Evolutionary conservation across 2,329 filamentous ascomycete genomes (phyloP), one percentile per base, ranked within the genome.

Genomic region (Thelonectria olida): DNA sequence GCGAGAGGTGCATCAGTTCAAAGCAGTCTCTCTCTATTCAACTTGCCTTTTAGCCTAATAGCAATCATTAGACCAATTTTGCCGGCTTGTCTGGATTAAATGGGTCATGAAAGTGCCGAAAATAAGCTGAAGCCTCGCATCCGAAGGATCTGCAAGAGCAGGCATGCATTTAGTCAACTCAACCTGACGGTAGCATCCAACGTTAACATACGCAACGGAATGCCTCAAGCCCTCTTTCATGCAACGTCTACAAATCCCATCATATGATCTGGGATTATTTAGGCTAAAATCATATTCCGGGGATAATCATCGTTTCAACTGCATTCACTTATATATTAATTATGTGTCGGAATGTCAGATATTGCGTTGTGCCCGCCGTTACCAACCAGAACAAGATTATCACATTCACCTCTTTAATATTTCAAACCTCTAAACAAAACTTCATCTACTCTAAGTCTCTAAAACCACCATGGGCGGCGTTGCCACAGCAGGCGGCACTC

Each of bases 401-500:
- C 19, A n/a, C n/a, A 25, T 13, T 44, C 17, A n/a, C 15, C 19
- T n/a, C 17, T 39, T 9, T 5, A 17, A 17, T 6, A 44, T n/a
- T 17, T 27, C 39, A 15, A 54, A 12, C 15, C 7, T 12, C 19
- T 15, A 5, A 31, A 22, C 23, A 42, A 38, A 27, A 1, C 20
- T 27, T 5, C n/a, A 55, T 19, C n/a, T 2, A n/a, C 22, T 36
- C 7, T 31, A 31, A 12, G n/a, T 22, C 7, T n/a, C n/a, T n/a
- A 54, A 38, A 2, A n/a, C n/a, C n/a, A n/a, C n/a, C n/a, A 61
- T 61, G 58, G 58, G 48, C 23, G 58, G 52, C 19, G 48, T 44
- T 7, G 34, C 41, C 41, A 53, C 25, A n/a, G 34, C 25, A n/a
- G 34, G 34, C 34, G 53, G 53, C 54, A 64, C 65, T 54, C 84